Percentiles rank a stretch among this genome's conserved stretches.
Evolutionary conservation across 2,329 filamentous ascomycete species (phyloP).

Genomic region (Diaporthe capsici): DNA sequence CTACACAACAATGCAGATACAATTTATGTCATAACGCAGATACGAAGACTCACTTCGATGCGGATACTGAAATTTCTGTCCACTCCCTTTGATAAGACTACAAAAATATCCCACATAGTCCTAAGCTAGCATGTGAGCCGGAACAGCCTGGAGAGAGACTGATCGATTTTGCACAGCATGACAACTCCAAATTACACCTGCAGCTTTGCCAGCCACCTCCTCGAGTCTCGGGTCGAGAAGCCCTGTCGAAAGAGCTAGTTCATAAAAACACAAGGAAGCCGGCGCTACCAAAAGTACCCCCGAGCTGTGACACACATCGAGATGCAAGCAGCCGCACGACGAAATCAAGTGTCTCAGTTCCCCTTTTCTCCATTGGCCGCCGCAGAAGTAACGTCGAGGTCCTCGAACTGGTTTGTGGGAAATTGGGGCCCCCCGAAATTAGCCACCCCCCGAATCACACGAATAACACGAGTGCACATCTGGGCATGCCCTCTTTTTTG

Average conservation of each 20-base stretch:
- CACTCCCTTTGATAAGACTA: no score
- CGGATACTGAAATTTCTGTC: no score
- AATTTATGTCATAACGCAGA: no score
- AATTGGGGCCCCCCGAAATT: background rate
- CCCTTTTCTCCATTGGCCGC: background rate
- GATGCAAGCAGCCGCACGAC: conserved; percentile 16
- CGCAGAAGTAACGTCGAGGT: background rate
- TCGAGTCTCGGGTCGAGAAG: background rate
- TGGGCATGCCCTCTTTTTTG: background rate
- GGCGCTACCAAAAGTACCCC: conserved; percentile 30
- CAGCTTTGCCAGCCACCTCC: background rate
- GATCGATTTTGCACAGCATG: no score
- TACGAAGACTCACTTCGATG: no score
- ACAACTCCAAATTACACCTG: no score
- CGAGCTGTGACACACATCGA: background rate
- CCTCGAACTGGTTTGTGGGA: background rate
- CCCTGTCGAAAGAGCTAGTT: background rate
- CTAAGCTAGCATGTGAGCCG: no score
- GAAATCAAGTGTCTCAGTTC: conserved; percentile 3
- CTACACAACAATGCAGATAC: no score
- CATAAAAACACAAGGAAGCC: background rate
- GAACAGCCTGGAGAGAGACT: no score
- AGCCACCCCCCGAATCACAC: background rate
- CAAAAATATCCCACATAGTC: no score
- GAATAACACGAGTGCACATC: background rate